phyloP scores from a whole-genome alignment of 1,284 basidiomycete species.

The Ustilago nuda region DNA sequence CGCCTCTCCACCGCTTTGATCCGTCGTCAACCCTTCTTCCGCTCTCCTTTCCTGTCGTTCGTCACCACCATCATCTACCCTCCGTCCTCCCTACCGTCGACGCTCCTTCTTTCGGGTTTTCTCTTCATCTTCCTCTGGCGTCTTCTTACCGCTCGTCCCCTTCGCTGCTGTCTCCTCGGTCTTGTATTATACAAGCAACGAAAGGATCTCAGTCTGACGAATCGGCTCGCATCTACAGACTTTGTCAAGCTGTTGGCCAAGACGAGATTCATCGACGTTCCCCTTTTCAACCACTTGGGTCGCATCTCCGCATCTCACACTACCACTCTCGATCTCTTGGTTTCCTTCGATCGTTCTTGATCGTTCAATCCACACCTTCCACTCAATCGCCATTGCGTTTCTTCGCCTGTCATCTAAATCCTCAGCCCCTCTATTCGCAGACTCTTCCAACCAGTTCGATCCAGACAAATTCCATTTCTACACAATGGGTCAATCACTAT shows the following conservation, averaged over 20 bases:
- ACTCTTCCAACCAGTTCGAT: conserved; percentile 12
- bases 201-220: neutral
- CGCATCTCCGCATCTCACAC: neutral
- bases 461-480: neutral
- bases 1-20: conserved; percentile 3
- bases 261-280: neutral
- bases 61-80: conserved; percentile 5
- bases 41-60: neutral
- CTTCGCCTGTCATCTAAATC: neutral
- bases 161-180: neutral
- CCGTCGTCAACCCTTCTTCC: neutral
- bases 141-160: neutral
- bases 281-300: neutral
- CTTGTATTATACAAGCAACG: neutral
- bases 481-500: conserved; percentile 71
- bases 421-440: neutral
- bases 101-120: conserved; percentile 6
- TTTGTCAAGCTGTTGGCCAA: neutral
- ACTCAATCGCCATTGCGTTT: neutral
- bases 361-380: neutral
- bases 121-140: neutral
- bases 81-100: conserved; percentile 6
- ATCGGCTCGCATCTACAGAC: neutral
- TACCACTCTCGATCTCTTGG: neutral
- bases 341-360: neutral